Evolutionary conservation across 345 rosid genomes (phyloP).

Genomic region (Sapria himalayana): DNA sequence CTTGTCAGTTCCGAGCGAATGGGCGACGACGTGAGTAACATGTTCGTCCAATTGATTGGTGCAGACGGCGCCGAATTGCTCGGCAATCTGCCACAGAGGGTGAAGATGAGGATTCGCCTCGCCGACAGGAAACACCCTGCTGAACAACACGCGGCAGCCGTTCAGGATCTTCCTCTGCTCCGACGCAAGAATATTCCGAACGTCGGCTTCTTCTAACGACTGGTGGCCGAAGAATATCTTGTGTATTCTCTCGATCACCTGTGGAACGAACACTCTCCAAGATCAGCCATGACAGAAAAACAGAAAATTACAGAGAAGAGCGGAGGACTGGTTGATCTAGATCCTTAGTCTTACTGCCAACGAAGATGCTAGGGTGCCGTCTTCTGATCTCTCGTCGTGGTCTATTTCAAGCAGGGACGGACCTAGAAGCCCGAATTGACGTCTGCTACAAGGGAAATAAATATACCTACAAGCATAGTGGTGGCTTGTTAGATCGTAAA

Average conservation of each 20-base stretch:
- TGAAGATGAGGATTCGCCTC: slow-evolving; percentile 88
- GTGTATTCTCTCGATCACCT: slow-evolving; percentile 88
- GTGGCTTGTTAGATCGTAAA: too few species aligned
- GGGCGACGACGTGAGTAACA: slow-evolving; percentile 94
- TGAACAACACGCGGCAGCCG: slow-evolving; percentile 76
- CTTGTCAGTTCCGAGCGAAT: slow-evolving; percentile 92
- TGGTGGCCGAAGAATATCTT: slow-evolving; percentile 48
- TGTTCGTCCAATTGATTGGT: slow-evolving; percentile 70
- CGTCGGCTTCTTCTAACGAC: slow-evolving; percentile 66
- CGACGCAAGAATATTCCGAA: slow-evolving; percentile 58
- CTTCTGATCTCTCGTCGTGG: slow-evolving; percentile 90
- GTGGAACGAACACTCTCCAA: slow-evolving; percentile 10
- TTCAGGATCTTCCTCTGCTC: slow-evolving; percentile 77
- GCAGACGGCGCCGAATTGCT: slow-evolving; percentile 95
- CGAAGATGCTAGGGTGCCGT: slow-evolving; percentile 87
- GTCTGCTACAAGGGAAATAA: slow-evolving; percentile 91
- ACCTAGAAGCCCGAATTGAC: slow-evolving; percentile 89
- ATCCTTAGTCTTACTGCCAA: slow-evolving; percentile 44
- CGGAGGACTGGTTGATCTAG: slow-evolving; percentile 1
- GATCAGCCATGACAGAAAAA: neutral
- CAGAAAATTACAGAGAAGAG: neutral
- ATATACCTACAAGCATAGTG: slow-evolving; percentile 82
- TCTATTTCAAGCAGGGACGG: slow-evolving; percentile 97
- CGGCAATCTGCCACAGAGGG: slow-evolving; percentile 93
- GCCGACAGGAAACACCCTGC: slow-evolving; percentile 84